These are phyloP conservation scores for Clavaria fumosa DNA, from an alignment of 768 basidiomycete genomes.

Conservation along the genomic window DNA sequence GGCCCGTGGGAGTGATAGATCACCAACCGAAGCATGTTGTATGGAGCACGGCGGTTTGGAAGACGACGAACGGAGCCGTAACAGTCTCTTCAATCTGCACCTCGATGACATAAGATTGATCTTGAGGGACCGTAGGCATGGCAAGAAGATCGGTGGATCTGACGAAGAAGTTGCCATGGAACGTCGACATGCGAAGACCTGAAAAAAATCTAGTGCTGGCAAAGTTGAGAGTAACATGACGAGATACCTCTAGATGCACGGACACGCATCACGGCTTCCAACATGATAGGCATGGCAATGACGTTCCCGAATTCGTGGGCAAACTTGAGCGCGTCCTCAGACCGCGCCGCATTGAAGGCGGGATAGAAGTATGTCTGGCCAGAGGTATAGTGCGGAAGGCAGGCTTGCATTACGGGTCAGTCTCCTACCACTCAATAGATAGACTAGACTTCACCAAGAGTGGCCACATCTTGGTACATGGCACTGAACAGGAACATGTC, in stretches of 20 bases:
- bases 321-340: constrained; percentile 96
- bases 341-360: constrained; percentile 86
- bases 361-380: constrained; percentile 98
- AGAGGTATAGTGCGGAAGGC: constrained; percentile 91
- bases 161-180: constrained; percentile 98
- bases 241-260: constrained; percentile 80
- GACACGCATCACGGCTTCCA: constrained; percentile 96
- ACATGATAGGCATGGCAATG: constrained; percentile 83
- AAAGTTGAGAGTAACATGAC: too few species aligned
- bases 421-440: too few species aligned
- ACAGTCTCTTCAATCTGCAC: constrained; percentile 91
- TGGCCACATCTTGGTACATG: constrained; percentile 89
- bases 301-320: constrained; percentile 95
- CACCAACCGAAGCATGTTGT: constrained; percentile 75
- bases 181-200: constrained; percentile 91
- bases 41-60: constrained; percentile 90
- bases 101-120: constrained; percentile 93
- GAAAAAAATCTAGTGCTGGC: neutral
- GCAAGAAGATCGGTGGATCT: constrained; percentile 93
- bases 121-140: constrained; percentile 91
- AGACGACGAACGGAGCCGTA: constrained; percentile 77
- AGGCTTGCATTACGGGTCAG: constrained; percentile 39
- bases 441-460: constrained; percentile 70
- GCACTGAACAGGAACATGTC: constrained; percentile 99
- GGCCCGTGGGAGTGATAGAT: neutral